A percentile compares a stretch with the other conserved stretches of the same genome.
These are phyloP conservation scores for Xylogone sp. DNA, from an alignment of 2,329 filamentous ascomycete species.

Conservation along the genomic window DNA sequence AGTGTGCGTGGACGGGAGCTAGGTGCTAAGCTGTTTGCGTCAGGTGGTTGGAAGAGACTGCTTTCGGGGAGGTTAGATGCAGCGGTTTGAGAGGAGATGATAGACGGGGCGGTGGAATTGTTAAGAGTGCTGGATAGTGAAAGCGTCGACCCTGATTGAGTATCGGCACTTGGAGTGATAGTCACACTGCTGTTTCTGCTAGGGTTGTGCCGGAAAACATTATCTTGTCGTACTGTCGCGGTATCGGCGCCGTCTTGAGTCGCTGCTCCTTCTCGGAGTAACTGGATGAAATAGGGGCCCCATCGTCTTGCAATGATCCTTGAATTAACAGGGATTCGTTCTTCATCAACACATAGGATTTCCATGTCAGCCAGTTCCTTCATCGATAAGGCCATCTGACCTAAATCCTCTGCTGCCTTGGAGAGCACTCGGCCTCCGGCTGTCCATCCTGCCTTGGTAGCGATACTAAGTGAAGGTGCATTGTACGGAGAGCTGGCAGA, in stretches of 20 bases:
- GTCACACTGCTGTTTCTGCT: slow-evolving; percentile 79
- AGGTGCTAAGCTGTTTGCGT: slow-evolving; percentile 51
- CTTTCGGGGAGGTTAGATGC: slow-evolving; percentile 6
- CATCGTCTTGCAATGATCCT: slow-evolving; percentile 82
- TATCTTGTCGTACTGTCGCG: slow-evolving; percentile 65
- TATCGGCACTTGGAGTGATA: slow-evolving; percentile 67
- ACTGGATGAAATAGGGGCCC: slow-evolving; percentile 93
- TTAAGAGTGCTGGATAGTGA: slow-evolving; percentile 43
- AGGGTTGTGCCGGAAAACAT: slow-evolving; percentile 49
- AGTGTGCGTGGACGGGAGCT: slow-evolving; percentile 75
- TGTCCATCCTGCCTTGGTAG: slow-evolving; percentile 56
- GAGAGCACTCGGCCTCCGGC: slow-evolving; percentile 75
- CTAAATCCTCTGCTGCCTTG: slow-evolving; percentile 77
- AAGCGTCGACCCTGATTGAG: slow-evolving; percentile 39
- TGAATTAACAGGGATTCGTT: slow-evolving; percentile 91
- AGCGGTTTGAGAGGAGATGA: slow-evolving; percentile 3
- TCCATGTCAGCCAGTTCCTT: slow-evolving; percentile 97
- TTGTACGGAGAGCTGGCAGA: slow-evolving; percentile 74
- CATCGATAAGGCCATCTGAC: slow-evolving; percentile 72
- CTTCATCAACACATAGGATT: slow-evolving; percentile 84
- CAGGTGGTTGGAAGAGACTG: slow-evolving; percentile 13
- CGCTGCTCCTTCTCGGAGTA: slow-evolving; percentile 72
- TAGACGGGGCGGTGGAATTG: slow-evolving; percentile 21
- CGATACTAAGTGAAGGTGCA: slow-evolving; percentile 39
- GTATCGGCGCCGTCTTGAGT: slow-evolving; percentile 71